phyloP scores from a whole-genome alignment of 2,329 filamentous ascomycete species.

The Colletotrichum sp. region DNA sequence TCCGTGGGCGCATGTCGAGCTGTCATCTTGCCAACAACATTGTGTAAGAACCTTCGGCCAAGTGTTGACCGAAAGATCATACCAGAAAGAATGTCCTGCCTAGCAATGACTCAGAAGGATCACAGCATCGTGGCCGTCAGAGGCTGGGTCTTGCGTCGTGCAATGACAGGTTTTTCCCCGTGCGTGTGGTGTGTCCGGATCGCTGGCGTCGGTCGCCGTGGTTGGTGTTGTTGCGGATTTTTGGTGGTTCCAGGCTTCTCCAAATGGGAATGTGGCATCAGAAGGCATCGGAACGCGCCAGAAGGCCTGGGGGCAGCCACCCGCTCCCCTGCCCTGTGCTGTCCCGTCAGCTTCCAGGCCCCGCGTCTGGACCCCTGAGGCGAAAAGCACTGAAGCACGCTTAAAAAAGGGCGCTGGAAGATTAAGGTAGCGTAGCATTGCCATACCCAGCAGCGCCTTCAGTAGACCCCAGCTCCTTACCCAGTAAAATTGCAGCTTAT shows the following conservation, averaged over 20 bases:
- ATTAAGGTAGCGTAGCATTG: not conserved
- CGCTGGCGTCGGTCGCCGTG: not conserved
- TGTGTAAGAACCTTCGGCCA: slow-evolving; percentile 21
- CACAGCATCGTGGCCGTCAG: not conserved
- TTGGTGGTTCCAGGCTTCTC: not conserved
- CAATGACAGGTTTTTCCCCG: not conserved
- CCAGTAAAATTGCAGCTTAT: not conserved
- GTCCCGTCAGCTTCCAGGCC: not conserved
- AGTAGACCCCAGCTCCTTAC: not conserved
- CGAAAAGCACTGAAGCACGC: not conserved
- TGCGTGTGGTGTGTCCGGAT: not conserved
- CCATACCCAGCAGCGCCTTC: not conserved
- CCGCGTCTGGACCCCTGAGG: slow-evolving; percentile 4
- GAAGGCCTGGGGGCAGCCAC: slow-evolving; percentile 10
- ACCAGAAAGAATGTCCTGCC: not conserved
- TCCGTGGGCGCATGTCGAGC: slow-evolving; percentile 40
- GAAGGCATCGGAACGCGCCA: slow-evolving; percentile 16
- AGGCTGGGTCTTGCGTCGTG: not conserved
- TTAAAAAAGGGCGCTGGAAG: not conserved
- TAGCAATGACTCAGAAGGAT: not conserved
- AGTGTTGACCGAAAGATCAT: slow-evolving; percentile 13
- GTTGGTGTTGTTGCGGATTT: not conserved
- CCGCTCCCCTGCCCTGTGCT: not conserved
- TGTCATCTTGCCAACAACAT: slow-evolving; percentile 29
- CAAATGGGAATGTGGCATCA: slow-evolving; percentile 12